Evolutionary conservation across 2,329 filamentous ascomycete species (phyloP), one percentile per base, ranked within the genome.

Genomic region (Scytalidium lignicola): DNA sequence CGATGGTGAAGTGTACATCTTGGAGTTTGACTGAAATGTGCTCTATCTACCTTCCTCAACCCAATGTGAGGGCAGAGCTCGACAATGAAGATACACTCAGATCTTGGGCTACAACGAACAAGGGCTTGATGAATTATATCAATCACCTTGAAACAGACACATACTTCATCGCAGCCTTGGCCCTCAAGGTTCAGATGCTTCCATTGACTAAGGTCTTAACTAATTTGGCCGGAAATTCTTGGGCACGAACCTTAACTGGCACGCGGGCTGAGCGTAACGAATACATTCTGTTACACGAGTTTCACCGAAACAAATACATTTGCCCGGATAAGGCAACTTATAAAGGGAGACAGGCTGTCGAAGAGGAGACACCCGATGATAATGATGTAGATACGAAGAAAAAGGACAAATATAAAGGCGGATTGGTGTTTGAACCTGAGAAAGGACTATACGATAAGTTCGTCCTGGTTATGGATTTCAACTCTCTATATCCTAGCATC

Each of bases 1-100:
- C 90, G 56, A 97, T 97, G 92, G 85, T 81, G 60, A 96, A 95
- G 71, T 99, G 93, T 67, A 92, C 96, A 68, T 95, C 91, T 2
- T 99, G 93, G 93, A 96, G 88, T 67, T 76, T 99, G 67, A 95
- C 92, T 2, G 93, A 99, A 68, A 99, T 99, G 91, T 95, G 90
- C 66, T 88, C 85, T 55, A 78, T 97, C 15, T 95, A 96, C 57
- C 83, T 99, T 4, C 78, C 83, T 26, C 21, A 47, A 26, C 81
- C 82, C 49, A 85, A 85, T 62, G 75, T 75, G 40, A 86, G 93
- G 40, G 82, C 85, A 48, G 93, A 99, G 32, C 71, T 99, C 26
- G 92, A 99, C 65, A 92, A 88, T 58, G 93, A 97, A 58, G 82
- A 75, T 46, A 90, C 90, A 3, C 73, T 99, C 50, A 91, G 88